phyloP scores from a whole-genome alignment of 805 yeast genomes.

The Blastobotrys peoriensis region DNA sequence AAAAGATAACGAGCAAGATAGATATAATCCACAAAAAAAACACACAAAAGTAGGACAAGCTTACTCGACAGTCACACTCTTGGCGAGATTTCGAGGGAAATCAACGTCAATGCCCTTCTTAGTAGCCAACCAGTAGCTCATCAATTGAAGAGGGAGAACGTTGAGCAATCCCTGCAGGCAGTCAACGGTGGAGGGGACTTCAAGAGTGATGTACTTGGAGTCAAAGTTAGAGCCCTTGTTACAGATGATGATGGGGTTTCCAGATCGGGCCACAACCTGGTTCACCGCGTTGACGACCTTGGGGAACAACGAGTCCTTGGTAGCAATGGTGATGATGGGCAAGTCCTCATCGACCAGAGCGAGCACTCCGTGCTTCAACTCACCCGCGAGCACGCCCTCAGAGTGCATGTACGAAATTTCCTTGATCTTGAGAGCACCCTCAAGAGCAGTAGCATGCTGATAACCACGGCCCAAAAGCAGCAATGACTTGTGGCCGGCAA shows the following conservation, averaged over 20 bases:
- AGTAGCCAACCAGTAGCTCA: conserved; percentile 95
- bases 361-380: conserved; percentile 95
- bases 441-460: conserved; percentile 94
- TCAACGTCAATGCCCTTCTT: conserved; percentile 95
- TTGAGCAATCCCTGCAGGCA: conserved; percentile 95
- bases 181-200: conserved; percentile 93
- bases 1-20: background rate
- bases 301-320: conserved; percentile 93
- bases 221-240: conserved; percentile 56
- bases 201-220: conserved; percentile 47
- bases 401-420: conserved; percentile 99
- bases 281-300: conserved; percentile 92
- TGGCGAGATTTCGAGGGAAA: conserved; percentile 97
- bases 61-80: conserved; percentile 94
- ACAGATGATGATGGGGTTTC: conserved; percentile 90
- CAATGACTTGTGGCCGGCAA: conserved; percentile 79
- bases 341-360: conserved; percentile 91
- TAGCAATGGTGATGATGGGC: conserved; percentile 94
- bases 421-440: conserved; percentile 96
- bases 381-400: conserved; percentile 99
- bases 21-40: background rate
- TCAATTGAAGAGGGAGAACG: conserved; percentile 89
- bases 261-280: conserved; percentile 96
- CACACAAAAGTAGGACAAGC: background rate
- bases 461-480: conserved; percentile 94